These are phyloP conservation scores for Tilletia indica DNA, from an alignment of 1,284 basidiomycete genomes.

Conservation along the genomic window DNA sequence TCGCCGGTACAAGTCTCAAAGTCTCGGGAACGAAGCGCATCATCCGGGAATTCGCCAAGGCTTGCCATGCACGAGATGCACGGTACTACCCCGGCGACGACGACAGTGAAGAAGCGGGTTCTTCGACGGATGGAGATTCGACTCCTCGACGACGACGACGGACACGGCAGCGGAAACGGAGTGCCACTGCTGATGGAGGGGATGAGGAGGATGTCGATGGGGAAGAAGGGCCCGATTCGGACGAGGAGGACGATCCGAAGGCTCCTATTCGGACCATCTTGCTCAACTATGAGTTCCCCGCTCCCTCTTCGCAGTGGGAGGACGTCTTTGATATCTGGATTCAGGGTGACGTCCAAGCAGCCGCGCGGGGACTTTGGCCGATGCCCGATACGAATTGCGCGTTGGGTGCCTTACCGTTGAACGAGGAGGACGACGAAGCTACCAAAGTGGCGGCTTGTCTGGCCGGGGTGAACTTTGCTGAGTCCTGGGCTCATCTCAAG, in stretches of 20 bases:
- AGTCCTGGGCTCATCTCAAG: slow-evolving; percentile 9
- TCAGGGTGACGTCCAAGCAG: slow-evolving; percentile 76
- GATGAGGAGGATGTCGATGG: slow-evolving; percentile 19
- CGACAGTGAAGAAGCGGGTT: slow-evolving; percentile 23
- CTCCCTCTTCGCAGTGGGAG: slow-evolving; percentile 80
- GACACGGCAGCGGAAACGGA: slow-evolving; percentile 6
- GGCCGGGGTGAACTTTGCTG: not conserved
- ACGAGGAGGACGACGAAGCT: not conserved
- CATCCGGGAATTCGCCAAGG: slow-evolving; percentile 86
- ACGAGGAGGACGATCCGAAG: slow-evolving; percentile 34
- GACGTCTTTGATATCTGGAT: slow-evolving; percentile 88
- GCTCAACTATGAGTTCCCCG: slow-evolving; percentile 84
- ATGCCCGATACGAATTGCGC: slow-evolving; percentile 3
- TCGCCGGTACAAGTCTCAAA: slow-evolving; percentile 94
- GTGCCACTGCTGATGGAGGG: slow-evolving; percentile 4
- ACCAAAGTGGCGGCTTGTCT: not conserved
- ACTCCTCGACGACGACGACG: not conserved
- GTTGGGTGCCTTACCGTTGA: not conserved
- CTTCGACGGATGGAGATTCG: not conserved
- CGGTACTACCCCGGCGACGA: slow-evolving; percentile 30
- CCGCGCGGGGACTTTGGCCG: slow-evolving; percentile 41
- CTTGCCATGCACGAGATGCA: slow-evolving; percentile 64
- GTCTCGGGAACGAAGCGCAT: slow-evolving; percentile 89
- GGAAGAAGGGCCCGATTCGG: slow-evolving; percentile 24
- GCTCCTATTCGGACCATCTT: slow-evolving; percentile 71